Evolutionary conservation across 352 stramenopile species (phyloP).

Genomic region (Labyrinthula sp.): DNA sequence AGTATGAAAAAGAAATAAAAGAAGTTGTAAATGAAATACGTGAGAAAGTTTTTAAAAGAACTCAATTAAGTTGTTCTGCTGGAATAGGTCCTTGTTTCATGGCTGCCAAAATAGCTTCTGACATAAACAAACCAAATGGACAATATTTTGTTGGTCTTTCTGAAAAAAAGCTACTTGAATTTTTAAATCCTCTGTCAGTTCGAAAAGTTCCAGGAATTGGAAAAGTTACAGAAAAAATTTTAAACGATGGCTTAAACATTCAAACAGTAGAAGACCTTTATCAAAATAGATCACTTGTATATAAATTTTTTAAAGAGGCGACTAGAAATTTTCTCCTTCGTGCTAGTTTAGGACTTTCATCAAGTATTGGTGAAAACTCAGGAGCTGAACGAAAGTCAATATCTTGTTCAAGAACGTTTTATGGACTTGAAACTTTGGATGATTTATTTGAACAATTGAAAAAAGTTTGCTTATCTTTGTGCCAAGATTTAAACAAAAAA

Average conservation of each 20-base stretch:
- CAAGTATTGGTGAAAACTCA: no score
- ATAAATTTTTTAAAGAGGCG: no score
- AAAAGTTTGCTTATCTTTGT: no score
- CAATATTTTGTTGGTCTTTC: constrained; percentile 64
- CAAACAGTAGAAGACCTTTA: constrained; percentile 49
- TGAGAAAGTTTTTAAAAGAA: constrained; percentile 49
- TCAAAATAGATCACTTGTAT: no score
- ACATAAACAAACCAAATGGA: constrained; percentile 86
- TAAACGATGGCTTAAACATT: constrained; percentile 51
- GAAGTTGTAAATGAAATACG: constrained; percentile 57
- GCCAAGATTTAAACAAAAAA: no score
- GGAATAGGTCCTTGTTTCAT: constrained; percentile 68
- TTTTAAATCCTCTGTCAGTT: constrained; percentile 43
- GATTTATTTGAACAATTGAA: no score
- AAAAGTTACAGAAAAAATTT: constrained; percentile 76
- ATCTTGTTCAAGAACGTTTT: no score
- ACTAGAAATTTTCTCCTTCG: no score
- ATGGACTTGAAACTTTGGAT: no score
- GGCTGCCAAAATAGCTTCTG: constrained; percentile 80
- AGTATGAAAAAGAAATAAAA: no score
- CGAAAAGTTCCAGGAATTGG: constrained; percentile 80
- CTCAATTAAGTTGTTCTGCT: constrained; percentile 68
- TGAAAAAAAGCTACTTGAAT: constrained; percentile 49
- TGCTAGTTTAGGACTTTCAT: no score
- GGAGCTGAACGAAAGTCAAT: no score